A percentile compares a stretch with the other conserved stretches of the same genome.
phyloP scores from a whole-genome alignment of 139 green algal species.

The Chlorella sp. region DNA sequence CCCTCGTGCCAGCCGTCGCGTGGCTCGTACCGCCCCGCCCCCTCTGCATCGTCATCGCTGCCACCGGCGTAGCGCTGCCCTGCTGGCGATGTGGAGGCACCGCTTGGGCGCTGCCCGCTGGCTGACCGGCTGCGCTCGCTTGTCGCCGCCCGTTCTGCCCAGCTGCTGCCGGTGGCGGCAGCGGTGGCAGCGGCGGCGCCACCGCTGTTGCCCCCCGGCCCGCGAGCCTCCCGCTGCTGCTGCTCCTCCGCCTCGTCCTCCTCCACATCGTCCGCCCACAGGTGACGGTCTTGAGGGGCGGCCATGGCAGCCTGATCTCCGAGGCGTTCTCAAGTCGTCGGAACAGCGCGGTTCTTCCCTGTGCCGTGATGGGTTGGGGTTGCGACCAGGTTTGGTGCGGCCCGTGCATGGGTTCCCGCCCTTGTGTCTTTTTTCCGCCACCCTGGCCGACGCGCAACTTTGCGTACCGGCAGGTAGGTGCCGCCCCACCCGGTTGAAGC shows the following conservation, averaged over 20 bases:
- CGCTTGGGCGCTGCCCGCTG: too few species aligned
- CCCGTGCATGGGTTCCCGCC: too few species aligned
- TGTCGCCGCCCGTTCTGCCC: background rate
- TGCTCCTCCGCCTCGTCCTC: constrained; percentile 26
- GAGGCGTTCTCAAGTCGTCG: background rate
- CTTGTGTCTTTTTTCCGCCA: too few species aligned
- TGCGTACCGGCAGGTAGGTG: too few species aligned
- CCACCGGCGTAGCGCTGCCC: background rate
- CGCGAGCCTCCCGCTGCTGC: background rate
- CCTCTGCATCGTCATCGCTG: background rate
- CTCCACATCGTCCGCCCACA: constrained; percentile 31
- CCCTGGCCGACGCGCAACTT: too few species aligned
- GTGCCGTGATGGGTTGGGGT: too few species aligned
- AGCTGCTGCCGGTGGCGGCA: background rate
- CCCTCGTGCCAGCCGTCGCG: constrained; percentile 34
- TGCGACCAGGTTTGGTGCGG: too few species aligned
- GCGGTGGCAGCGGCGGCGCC: background rate
- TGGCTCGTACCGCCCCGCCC: background rate
- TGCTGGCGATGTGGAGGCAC: background rate
- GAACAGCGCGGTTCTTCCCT: too few species aligned
- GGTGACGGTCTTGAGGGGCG: background rate
- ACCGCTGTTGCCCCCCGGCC: background rate
- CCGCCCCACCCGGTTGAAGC: too few species aligned
- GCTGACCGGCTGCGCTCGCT: background rate
- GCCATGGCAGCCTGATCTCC: background rate